phyloP scores from a whole-genome alignment of 169 alveolate genomes.

The Perkinsus chesapeaki region DNA sequence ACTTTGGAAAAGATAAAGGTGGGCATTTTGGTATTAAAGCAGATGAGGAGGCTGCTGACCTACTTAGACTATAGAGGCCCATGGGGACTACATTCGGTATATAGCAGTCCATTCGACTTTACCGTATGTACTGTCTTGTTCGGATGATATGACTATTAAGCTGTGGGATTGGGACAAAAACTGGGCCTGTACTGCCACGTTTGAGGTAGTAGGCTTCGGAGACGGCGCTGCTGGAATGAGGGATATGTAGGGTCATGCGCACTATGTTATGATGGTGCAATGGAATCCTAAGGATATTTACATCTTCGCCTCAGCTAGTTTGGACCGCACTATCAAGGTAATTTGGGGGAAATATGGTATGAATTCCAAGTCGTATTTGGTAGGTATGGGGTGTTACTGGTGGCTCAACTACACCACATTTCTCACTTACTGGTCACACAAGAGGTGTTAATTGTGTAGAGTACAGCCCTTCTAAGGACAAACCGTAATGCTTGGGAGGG shows the following conservation, averaged over 20 bases:
- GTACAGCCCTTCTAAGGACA: constrained; percentile 45
- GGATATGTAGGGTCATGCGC: constrained; percentile 74
- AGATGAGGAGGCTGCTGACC: background rate
- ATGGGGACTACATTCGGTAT: constrained; percentile 92
- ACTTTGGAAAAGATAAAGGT: constrained; percentile 87
- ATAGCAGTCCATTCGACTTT: constrained; percentile 90
- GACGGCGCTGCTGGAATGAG: background rate
- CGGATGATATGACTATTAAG: constrained; percentile 95
- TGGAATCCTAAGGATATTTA: constrained; percentile 94
- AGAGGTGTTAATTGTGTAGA: constrained; percentile 96
- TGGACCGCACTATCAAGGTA: constrained; percentile 60
- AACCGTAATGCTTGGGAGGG: constrained; percentile 3
- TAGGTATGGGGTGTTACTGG: constrained; percentile 16
- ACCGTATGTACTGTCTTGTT: constrained; percentile 86
- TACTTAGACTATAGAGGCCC: constrained; percentile 82
- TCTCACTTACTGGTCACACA: constrained; percentile 92
- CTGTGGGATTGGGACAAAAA: constrained; percentile 93
- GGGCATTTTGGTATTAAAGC: background rate
- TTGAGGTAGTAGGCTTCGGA: constrained; percentile 42
- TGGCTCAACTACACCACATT: constrained; percentile 76
- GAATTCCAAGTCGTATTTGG: background rate
- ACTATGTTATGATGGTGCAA: constrained; percentile 94
- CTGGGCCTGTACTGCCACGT: constrained; percentile 80
- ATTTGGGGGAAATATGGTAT: background rate
- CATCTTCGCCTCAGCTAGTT: constrained; percentile 91